Conservation (phyloP, 352 stramenopile genomes). For the Phytopythium litorale region DNA sequence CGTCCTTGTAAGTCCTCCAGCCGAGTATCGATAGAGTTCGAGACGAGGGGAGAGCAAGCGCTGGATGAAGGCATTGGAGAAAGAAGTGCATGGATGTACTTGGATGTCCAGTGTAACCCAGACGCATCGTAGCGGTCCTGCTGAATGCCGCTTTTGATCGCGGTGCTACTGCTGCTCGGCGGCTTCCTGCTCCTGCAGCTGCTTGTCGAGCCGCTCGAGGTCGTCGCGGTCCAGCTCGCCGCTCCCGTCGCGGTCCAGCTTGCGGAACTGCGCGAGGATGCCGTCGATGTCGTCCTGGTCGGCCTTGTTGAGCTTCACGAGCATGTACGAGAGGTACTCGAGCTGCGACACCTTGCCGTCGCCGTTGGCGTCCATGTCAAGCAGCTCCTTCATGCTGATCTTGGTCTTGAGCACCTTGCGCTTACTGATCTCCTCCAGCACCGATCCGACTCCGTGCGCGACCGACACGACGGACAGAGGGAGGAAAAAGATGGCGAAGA, state of each 20-base stretch:
- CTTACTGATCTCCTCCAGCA: conserved; percentile 61
- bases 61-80: too few relatives aligned
- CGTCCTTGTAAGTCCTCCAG: neutral
- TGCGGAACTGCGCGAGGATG: conserved; percentile 62
- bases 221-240: conserved; percentile 69
- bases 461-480: conserved; percentile 62
- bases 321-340: conserved; percentile 71
- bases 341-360: conserved; percentile 66
- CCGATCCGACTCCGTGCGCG: conserved; percentile 56
- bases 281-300: conserved; percentile 61
- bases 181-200: conserved; percentile 40
- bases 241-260: conserved; percentile 61
- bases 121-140: too few relatives aligned
- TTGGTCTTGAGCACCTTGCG: conserved; percentile 58
- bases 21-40: neutral
- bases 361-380: conserved; percentile 62
- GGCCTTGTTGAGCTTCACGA: conserved; percentile 69
- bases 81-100: neutral
- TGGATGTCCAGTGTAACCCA: neutral
- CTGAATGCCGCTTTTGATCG: too few relatives aligned
- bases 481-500: conserved; percentile 88
- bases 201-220: conserved; percentile 51
- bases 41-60: neutral
- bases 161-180: conserved; percentile 3
- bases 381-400: conserved; percentile 73